Evolutionary conservation across 2,329 filamentous ascomycete genomes (phyloP).

Genomic region (Zasmidium citrigriseum): DNA sequence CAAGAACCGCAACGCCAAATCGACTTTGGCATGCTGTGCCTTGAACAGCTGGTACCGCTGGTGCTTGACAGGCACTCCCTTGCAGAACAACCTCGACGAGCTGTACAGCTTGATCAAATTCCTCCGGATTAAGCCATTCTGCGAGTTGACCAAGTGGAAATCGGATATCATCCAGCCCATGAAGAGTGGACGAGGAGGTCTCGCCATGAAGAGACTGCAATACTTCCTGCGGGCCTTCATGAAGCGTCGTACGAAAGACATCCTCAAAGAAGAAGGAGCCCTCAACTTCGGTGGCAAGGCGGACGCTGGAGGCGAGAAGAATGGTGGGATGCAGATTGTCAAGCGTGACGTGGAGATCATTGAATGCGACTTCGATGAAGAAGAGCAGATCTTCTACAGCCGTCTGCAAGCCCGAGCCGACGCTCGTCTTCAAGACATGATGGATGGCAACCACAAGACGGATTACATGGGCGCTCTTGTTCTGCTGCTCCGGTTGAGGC

Average conservation of each 20-base stretch:
- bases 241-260: slow-evolving; percentile 97
- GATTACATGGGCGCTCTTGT: slow-evolving; percentile 95
- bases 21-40: slow-evolving; percentile 87
- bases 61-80: slow-evolving; percentile 94
- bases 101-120: slow-evolving; percentile 92
- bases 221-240: slow-evolving; percentile 89
- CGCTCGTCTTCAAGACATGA: slow-evolving; percentile 83
- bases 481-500: slow-evolving; percentile 82
- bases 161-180: slow-evolving; percentile 86
- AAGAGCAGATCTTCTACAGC: slow-evolving; percentile 84
- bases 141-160: slow-evolving; percentile 84
- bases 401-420: slow-evolving; percentile 82
- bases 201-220: slow-evolving; percentile 85
- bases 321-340: slow-evolving; percentile 81
- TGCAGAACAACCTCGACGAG: slow-evolving; percentile 98
- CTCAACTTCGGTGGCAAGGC: slow-evolving; percentile 73
- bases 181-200: slow-evolving; percentile 83
- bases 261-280: slow-evolving; percentile 85
- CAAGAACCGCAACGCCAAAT: slow-evolving; percentile 96
- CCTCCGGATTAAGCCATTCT: slow-evolving; percentile 86
- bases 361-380: slow-evolving; percentile 72
- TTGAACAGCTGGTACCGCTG: slow-evolving; percentile 85
- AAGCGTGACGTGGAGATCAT: slow-evolving; percentile 85
- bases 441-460: slow-evolving; percentile 68
- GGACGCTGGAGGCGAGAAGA: slow-evolving; percentile 54